Base-by-base conservation (phyloP, 176 grass and related monocot genomes). In the Dactylis glomerata region DNA sequence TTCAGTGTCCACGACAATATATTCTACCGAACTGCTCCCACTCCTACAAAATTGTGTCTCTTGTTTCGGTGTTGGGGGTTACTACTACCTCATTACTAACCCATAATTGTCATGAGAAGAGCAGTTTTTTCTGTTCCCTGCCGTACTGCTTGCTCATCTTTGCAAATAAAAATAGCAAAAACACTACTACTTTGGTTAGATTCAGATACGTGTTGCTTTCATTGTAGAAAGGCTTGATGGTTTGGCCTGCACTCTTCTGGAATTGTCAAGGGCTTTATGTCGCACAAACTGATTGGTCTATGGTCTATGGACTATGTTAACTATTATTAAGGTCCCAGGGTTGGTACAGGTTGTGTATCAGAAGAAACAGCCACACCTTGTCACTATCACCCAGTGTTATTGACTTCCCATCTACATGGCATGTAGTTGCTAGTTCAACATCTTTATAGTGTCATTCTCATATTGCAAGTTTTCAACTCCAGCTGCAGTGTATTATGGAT, bases 221-320 rank as follows among this genome's bases (percentile, higher is more conserved):
- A 38, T 68, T 79, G 45, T 49, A 57, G 73, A 40, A 49, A 49
- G 41, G 37, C 17, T 62, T 73, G 24, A 82, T 86, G 44, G 62
- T 73, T 90, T 86, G 75, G 28, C 73, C 65, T 86, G 55, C 74
- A 73, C 73, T 45, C 22, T 86, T 83, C 80, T 36, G 31, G 41
- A 77, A 78, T 42, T 61, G 88, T 82, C 78, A 82, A 77, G 44
- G 52, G 54, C 15, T 54, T 62, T 32, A 89, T 67, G 50, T 83
- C 82, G 57, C 55, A 14, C 52, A 56, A 36, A 73, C 84, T 90
- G 56, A 83, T 73, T 90, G 84, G 88, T 55, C 79, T 77, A 34
- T 42, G 22, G 58, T 75, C 1, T 10, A 16, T 73, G 1, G 27
- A 31, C 55, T 47, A 78, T 41, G 33, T 14, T 24, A 83, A 67